These are phyloP conservation scores for Basidiobolus meristosporus DNA, from an alignment of 371 early-diverging fungal genomes.

Conservation along the genomic window DNA sequence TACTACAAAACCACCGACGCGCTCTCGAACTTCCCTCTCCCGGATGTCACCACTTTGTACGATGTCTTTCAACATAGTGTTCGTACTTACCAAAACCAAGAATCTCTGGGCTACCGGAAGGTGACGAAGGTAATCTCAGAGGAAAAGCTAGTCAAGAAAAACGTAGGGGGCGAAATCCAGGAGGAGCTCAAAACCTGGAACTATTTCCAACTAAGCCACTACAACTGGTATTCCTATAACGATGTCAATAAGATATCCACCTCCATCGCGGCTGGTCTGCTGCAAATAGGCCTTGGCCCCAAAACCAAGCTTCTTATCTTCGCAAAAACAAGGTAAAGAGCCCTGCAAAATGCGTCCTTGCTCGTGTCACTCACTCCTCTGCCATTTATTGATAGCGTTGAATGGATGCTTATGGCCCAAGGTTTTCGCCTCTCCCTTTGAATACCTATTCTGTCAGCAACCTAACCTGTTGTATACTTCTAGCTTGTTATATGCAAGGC, in stretches of 20 bases:
- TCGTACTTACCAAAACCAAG: slow-evolving; percentile 16
- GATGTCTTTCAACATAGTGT: slow-evolving; percentile 37
- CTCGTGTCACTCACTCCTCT: no score
- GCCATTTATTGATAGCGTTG: no score
- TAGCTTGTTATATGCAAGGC: slow-evolving; percentile 38
- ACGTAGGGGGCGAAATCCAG: no score
- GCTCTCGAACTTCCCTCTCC: slow-evolving; percentile 23
- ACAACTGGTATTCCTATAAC: slow-evolving; percentile 38
- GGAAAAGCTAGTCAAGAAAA: slow-evolving; percentile 50
- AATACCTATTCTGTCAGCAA: no score
- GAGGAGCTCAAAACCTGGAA: slow-evolving; percentile 68
- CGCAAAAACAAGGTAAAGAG: no score
- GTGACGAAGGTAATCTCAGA: slow-evolving; percentile 44
- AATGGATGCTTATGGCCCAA: no score
- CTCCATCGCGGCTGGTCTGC: slow-evolving; percentile 41
- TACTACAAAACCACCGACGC: no score
- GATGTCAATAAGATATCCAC: slow-evolving; percentile 24
- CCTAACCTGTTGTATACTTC: slow-evolving; percentile 17
- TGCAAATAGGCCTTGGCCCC: slow-evolving; percentile 36
- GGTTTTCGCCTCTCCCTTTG: no score
- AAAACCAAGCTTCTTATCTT: slow-evolving; percentile 38
- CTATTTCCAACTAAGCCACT: slow-evolving; percentile 47
- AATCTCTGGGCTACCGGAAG: slow-evolving; percentile 41
- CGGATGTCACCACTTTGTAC: slow-evolving; percentile 39
- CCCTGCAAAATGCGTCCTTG: no score